Evolutionary conservation across 2,329 filamentous ascomycete species (phyloP).

Genomic region (Raffaelea deltoideospora): DNA sequence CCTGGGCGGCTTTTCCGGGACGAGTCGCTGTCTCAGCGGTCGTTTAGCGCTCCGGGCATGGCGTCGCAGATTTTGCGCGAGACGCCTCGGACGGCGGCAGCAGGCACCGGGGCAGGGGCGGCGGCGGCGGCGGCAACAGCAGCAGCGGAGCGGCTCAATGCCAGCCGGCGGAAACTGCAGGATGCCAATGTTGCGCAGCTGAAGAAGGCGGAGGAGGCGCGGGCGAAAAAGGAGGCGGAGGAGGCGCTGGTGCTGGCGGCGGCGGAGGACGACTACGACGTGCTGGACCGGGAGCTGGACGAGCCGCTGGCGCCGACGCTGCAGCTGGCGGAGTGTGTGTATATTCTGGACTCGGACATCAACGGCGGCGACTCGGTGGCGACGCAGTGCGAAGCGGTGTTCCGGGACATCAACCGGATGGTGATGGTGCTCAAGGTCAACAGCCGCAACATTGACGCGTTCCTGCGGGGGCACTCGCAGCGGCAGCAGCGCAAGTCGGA

Average conservation of each 20-base stretch:
- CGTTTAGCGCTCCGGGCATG: slow-evolving; percentile 45
- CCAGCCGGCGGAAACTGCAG: slow-evolving; percentile 24
- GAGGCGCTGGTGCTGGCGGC: slow-evolving; percentile 42
- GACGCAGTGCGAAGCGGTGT: slow-evolving; percentile 50
- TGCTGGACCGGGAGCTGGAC: slow-evolving; percentile 42
- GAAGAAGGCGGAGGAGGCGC: slow-evolving; percentile 34
- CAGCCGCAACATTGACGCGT: slow-evolving; percentile 47
- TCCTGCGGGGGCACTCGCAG: slow-evolving; percentile 52
- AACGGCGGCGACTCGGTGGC: slow-evolving; percentile 42
- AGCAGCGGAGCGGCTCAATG: slow-evolving; percentile 1
- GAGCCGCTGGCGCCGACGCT: slow-evolving; percentile 46
- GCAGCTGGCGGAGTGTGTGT: slow-evolving; percentile 50
- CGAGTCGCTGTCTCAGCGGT: slow-evolving; percentile 36
- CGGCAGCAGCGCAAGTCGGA: slow-evolving; percentile 32
- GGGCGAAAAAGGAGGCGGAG: slow-evolving; percentile 40
- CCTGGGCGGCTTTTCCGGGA: slow-evolving; percentile 31
- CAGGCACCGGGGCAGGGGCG: slow-evolving; percentile 1
- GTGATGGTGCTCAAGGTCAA: slow-evolving; percentile 86
- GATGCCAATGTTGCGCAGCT: slow-evolving; percentile 35
- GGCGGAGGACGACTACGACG: slow-evolving; percentile 55
- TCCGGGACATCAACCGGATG: slow-evolving; percentile 83
- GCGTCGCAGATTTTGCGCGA: slow-evolving; percentile 35
- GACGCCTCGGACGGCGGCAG: slow-evolving; percentile 20
- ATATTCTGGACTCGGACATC: slow-evolving; percentile 27
- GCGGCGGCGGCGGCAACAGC: not conserved